phyloP scores from a whole-genome alignment of 441 rosid genomes.

The Lepidium campestre region DNA sequence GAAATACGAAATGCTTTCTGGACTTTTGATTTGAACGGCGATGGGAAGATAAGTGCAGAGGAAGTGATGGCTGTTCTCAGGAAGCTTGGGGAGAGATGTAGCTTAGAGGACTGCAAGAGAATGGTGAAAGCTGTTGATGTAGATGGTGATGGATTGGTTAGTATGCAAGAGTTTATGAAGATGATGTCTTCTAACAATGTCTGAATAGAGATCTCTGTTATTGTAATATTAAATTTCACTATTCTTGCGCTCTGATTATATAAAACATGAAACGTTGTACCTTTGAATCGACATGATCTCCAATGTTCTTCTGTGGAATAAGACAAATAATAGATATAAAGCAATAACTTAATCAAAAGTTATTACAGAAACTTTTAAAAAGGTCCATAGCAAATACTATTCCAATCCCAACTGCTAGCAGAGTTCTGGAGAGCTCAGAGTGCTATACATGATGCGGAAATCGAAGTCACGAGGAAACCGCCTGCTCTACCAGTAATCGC shows the following conservation, averaged over 20 bases:
- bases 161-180: conserved; percentile 74
- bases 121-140: conserved; percentile 78
- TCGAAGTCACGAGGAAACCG: background rate
- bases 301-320: background rate
- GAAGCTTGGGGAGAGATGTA: conserved; percentile 73
- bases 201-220: background rate
- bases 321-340: background rate
- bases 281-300: background rate
- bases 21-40: conserved; percentile 61
- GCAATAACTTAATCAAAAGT: background rate
- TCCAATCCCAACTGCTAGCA: background rate
- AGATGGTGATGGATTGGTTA: conserved; percentile 64
- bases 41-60: conserved; percentile 79
- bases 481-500: conserved; percentile 72
- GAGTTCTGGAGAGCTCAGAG: background rate
- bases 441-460: conserved; percentile 20
- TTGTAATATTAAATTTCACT: background rate
- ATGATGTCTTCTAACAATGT: conserved; percentile 58
- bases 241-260: background rate
- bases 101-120: conserved; percentile 58
- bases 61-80: conserved; percentile 60
- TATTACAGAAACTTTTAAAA: background rate
- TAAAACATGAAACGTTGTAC: background rate
- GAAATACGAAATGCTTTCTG: conserved; percentile 63
- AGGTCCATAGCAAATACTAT: conserved; percentile 1